Evolutionary conservation across 345 rosid genomes (phyloP).

Genomic region (Mercurialis annua): DNA sequence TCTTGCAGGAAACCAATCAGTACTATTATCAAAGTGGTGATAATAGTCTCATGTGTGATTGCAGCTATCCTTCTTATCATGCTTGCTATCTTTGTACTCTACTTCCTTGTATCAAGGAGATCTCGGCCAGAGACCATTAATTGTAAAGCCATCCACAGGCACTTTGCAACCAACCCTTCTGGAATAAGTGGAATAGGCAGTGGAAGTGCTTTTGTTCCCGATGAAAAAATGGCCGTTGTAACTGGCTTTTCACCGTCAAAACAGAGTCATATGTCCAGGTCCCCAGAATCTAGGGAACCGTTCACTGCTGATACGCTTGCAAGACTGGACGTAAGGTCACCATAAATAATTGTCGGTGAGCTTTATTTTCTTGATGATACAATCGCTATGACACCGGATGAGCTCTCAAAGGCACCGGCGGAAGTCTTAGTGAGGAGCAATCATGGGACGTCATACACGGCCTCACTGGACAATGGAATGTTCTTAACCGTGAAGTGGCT

Average conservation of each 20-base stretch:
- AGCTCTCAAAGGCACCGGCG: slow-evolving; percentile 93
- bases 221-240: slow-evolving; percentile 58
- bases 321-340: slow-evolving; percentile 86
- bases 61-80: slow-evolving; percentile 66
- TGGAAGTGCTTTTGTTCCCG: slow-evolving; percentile 68
- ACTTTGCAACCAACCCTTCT: slow-evolving; percentile 48
- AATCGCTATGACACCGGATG: slow-evolving; percentile 82
- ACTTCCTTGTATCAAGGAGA: slow-evolving; percentile 56
- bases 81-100: slow-evolving; percentile 67
- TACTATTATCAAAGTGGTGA: slow-evolving; percentile 55
- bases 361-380: slow-evolving; percentile 91
- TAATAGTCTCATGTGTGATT: slow-evolving; percentile 69
- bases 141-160: slow-evolving; percentile 43
- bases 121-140: slow-evolving; percentile 41
- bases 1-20: slow-evolving; percentile 51
- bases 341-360: slow-evolving; percentile 84
- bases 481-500: slow-evolving; percentile 95
- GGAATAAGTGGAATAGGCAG: slow-evolving; percentile 41
- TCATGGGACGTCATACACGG: slow-evolving; percentile 94
- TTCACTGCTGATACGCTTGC: slow-evolving; percentile 69
- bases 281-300: slow-evolving; percentile 93
- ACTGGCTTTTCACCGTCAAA: slow-evolving; percentile 87
- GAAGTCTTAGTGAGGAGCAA: slow-evolving; percentile 97
- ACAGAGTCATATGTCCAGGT: slow-evolving; percentile 75
- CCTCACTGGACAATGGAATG: slow-evolving; percentile 81